Conservation (phyloP, 2,329 filamentous ascomycete genomes). For the Aspergillus sp. region DNA sequence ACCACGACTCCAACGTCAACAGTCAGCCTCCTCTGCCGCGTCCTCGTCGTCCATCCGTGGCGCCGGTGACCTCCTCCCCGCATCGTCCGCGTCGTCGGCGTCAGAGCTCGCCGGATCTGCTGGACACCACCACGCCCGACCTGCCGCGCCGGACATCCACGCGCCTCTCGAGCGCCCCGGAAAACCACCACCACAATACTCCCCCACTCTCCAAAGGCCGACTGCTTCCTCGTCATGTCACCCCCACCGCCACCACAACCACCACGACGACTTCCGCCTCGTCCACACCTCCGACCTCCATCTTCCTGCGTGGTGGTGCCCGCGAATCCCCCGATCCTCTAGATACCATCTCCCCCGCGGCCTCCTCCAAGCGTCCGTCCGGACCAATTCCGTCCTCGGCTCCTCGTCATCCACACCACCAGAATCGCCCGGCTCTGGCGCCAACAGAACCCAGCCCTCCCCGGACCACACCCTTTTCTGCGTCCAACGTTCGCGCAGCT, state of each 20-base stretch:
- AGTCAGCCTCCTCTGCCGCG: too few species aligned
- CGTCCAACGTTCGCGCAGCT: too few species aligned
- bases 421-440: neutral
- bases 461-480: too few species aligned
- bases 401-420: neutral
- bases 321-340: conserved; percentile 29
- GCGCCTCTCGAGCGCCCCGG: conserved; percentile 9
- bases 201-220: conserved; percentile 16
- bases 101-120: conserved; percentile 33
- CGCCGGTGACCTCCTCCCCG: conserved; percentile 17
- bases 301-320: conserved; percentile 19
- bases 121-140: conserved; percentile 25
- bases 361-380: neutral
- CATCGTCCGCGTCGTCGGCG: conserved; percentile 19
- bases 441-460: neutral
- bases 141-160: conserved; percentile 16
- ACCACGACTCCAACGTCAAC: neutral
- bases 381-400: neutral
- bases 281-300: conserved; percentile 15
- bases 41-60: too few species aligned
- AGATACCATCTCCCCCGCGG: conserved; percentile 22
- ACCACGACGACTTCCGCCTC: conserved; percentile 14
- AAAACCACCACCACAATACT: conserved; percentile 5
- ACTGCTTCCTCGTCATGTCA: conserved; percentile 18
- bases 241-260: conserved; percentile 11